These are phyloP conservation scores for Yamadazyma siamensis DNA, from an alignment of 1,139 yeast genomes.

Conservation along the genomic window DNA sequence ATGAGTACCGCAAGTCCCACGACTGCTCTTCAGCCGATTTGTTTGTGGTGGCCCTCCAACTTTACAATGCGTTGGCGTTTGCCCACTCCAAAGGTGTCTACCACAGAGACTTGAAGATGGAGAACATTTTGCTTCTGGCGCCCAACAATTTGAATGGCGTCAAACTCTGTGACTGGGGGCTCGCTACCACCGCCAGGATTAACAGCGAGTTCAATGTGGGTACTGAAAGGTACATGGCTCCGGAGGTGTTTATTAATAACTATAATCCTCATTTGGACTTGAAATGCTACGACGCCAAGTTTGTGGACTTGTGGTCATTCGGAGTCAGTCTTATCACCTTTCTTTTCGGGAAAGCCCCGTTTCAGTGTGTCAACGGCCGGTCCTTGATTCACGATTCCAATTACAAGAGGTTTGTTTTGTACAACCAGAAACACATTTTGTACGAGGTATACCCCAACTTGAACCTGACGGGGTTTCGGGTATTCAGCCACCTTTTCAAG, in stretches of 20 bases:
- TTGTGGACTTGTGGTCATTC: slow-evolving; percentile 41
- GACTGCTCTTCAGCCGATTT: slow-evolving; percentile 21
- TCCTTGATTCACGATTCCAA: slow-evolving; percentile 29
- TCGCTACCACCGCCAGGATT: slow-evolving; percentile 36
- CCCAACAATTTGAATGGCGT: slow-evolving; percentile 14
- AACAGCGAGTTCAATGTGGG: slow-evolving; percentile 50
- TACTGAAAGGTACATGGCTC: slow-evolving; percentile 58
- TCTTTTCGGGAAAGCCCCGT: slow-evolving; percentile 48
- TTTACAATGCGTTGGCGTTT: slow-evolving; percentile 36
- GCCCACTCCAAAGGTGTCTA: slow-evolving; percentile 44
- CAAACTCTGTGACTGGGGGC: slow-evolving; percentile 58
- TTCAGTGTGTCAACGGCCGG: slow-evolving; percentile 23
- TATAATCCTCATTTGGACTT: slow-evolving; percentile 17
- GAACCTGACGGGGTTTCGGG: slow-evolving; percentile 33
- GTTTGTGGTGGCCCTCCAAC: slow-evolving; percentile 29
- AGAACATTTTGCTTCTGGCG: slow-evolving; percentile 34
- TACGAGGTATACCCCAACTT: slow-evolving; percentile 43
- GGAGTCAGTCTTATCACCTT: slow-evolving; percentile 45
- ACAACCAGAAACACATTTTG: slow-evolving; percentile 30
- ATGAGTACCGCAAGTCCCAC: slow-evolving; percentile 21
- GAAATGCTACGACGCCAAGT: slow-evolving; percentile 30
- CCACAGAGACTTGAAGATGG: slow-evolving; percentile 57
- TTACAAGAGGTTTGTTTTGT: slow-evolving; percentile 36
- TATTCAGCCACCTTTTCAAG: slow-evolving; percentile 32
- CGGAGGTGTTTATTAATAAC: slow-evolving; percentile 35